Evolutionary conservation across 805 yeast species (phyloP).

Genomic region (Candida montana): DNA sequence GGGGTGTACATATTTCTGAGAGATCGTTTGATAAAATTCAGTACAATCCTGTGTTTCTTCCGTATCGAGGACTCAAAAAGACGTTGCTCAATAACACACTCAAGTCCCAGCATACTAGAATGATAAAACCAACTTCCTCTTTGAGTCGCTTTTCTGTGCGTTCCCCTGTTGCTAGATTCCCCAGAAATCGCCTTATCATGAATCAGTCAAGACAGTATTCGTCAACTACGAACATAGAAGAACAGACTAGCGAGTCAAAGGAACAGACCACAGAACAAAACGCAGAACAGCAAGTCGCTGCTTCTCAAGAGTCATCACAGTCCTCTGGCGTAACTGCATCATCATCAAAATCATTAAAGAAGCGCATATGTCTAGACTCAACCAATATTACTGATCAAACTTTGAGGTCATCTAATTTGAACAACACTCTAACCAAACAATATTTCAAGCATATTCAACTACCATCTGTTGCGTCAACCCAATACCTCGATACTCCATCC

Average conservation of each 20-base stretch:
- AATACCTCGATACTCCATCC: conserved; percentile 17
- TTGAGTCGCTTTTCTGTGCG: background rate
- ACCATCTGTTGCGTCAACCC: conserved; percentile 23
- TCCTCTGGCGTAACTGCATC: background rate
- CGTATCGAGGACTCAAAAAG: background rate
- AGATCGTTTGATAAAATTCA: background rate
- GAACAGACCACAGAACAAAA: conserved; percentile 3
- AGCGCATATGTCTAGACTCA: conserved; percentile 5
- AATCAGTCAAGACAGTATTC: conserved; percentile 5
- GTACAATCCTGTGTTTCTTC: background rate
- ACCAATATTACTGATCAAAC: conserved; percentile 5
- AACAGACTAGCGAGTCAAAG: conserved; percentile 4
- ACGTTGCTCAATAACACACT: no score
- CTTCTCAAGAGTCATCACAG: background rate
- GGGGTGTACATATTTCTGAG: background rate
- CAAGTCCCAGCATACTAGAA: no score
- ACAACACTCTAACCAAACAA: conserved; percentile 2
- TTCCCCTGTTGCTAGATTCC: conserved; percentile 1
- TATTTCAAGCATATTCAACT: conserved; percentile 7
- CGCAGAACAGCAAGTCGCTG: background rate
- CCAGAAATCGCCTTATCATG: conserved; percentile 2
- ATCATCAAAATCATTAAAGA: conserved; percentile 1
- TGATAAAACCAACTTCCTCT: background rate
- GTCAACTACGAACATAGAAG: conserved; percentile 6
- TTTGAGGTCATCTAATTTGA: background rate